Evolutionary conservation across 495 filamentous ascomycete species (phyloP), one percentile per base, ranked within the genome.

Genomic region (Talaromyces nanjingensis): DNA sequence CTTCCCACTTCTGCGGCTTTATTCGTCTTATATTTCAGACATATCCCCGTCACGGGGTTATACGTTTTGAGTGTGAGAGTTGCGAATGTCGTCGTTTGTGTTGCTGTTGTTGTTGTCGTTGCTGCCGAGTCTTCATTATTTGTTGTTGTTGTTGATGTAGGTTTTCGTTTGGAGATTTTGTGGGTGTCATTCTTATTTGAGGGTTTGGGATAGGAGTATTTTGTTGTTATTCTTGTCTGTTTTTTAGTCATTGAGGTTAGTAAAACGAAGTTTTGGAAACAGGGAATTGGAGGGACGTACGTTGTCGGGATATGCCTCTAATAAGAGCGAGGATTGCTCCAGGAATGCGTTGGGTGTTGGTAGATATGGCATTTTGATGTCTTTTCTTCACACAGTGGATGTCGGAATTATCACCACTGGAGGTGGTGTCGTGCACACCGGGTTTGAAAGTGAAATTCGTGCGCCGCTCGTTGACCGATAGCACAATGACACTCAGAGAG

Each of bases 1-100:
- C 94, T 78, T 2, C 87, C 85, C 4, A 98, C 93, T 73, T 97
- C 93, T 18, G 91, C 90, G n/a, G 87, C 88, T 70, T 96, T 96
- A 73, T 89, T 86, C 18, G 94, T 96, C 70, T 84, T 83, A 78
- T 97, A 98, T 75, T 97, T 96, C 37, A 98, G 84, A 62, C 88
- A 87, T 56, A 86, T 84, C 66, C 94, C 94, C 12, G 88, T 87
- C 29, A 74, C 74, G 0, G 94, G 91, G 74, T 97, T 92, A 80
- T 85, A 98, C 16, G 93, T 96, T 78, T 96, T 98, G 31, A 98
- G 80, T 0, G 83, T 88, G 29, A 98, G 86, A 25, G 80, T 82
- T 65, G 89, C 91, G 66, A 86, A 45, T 61, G 72, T 9, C 71
- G 76, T 62, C 72, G 65, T 67, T 66, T 55, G 18, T 54, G 49